These are phyloP conservation scores for Sherardia arvensis DNA, from an alignment of 257 asterid genomes.

Conservation along the genomic window DNA sequence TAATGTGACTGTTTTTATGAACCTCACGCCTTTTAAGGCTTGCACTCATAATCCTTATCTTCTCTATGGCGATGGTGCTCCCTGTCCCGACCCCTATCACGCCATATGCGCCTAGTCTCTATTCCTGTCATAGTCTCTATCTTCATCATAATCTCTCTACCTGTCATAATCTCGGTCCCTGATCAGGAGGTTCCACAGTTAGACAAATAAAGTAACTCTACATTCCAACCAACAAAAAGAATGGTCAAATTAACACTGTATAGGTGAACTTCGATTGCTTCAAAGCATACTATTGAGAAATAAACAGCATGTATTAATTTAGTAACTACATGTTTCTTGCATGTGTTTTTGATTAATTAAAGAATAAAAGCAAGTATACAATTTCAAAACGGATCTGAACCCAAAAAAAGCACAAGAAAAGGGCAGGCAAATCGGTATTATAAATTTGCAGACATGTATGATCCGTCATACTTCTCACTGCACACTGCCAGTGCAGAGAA, in stretches of 20 bases:
- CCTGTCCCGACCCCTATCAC: constrained; percentile 48
- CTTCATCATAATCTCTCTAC: constrained; percentile 40
- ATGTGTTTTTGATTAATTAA: neutral
- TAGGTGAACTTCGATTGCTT: too few species aligned
- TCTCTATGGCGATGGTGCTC: constrained; percentile 65
- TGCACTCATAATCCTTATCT: constrained; percentile 62
- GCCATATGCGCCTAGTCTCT: too few species aligned
- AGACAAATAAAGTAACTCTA: neutral
- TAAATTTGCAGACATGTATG: constrained; percentile 32
- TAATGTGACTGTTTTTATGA: constrained; percentile 16
- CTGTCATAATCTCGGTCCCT: constrained; percentile 37
- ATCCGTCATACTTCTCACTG: constrained; percentile 99
- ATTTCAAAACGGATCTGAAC: too few species aligned
- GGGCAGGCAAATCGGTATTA: neutral
- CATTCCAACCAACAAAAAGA: neutral
- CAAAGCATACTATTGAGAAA: too few species aligned
- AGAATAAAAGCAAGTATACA: too few species aligned
- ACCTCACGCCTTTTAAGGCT: constrained; percentile 63
- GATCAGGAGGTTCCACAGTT: neutral
- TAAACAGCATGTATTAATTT: too few species aligned
- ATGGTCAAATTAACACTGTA: too few species aligned
- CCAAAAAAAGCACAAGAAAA: neutral
- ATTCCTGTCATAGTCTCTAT: too few species aligned
- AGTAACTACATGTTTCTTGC: neutral
- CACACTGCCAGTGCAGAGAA: constrained; percentile 99